Base-by-base conservation (phyloP, 495 filamentous ascomycete species). In the Aspergillus cavernicola region DNA sequence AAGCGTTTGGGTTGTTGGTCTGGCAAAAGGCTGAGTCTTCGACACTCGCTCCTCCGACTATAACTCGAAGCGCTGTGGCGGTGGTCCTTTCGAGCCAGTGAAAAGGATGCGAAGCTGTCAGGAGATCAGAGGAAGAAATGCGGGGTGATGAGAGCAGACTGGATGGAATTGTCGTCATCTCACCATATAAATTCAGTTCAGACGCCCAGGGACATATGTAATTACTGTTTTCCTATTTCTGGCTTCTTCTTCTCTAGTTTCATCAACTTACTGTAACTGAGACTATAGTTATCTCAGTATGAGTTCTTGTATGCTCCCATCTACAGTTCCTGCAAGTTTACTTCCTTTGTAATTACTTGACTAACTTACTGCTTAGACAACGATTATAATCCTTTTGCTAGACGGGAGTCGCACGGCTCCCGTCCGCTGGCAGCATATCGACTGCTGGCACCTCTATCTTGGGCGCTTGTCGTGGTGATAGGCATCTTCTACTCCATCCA, bases 401-500 rank as follows among this genome's bases (percentile, higher is more conserved):
- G 73, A 63, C 79, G 80, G 26, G 85, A 89, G 40, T 71, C 76
- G 9, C 84, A 87, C 57, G 68, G 68, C 58, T 56, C 69, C 15
- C 67, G 69, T 46, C 70, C 81, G 6, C 48, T 85, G 24, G 66
- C 70, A 19, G 59, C 73, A 19, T 83, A 92, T 75, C 87, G 86
- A 56, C 63, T 89, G 59, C 65, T 89, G 33, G 88, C 87, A 6
- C 70, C 83, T 15, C 45, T 91, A 31, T 82, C 86, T 7, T 95
- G 87, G 85, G 65, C 86, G 29, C 68, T 95, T 48, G 76, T 85
- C 12, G 68, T 92, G 41, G 61, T 88, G 46, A 73, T 82, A 28
- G 77, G 83, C 47, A 67, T 92, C 58, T 86, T 86, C 70, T 92
- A 92, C 61, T 81, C 80, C 32, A 58, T 85, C 66, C 61, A 83